Evolutionary conservation across 1,284 basidiomycete genomes (phyloP).

Genomic region (Amylostereum areolatum): DNA sequence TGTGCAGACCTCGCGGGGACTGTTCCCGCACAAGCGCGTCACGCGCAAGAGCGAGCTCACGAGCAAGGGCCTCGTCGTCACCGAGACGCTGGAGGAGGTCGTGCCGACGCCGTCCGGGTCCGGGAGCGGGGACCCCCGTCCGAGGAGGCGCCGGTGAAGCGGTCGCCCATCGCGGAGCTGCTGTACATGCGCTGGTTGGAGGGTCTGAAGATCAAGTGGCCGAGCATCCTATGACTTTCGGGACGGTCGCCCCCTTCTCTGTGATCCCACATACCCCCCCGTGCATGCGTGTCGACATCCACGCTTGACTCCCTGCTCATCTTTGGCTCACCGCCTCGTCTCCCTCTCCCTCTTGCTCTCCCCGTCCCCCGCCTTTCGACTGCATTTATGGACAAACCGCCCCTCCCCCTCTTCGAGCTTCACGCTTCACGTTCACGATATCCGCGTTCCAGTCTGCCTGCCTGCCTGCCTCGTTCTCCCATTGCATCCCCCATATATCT

Average conservation of each 20-base stretch:
- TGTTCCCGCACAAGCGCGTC: slow-evolving; percentile 77
- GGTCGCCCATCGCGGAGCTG: slow-evolving; percentile 85
- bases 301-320: neutral
- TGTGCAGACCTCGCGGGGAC: slow-evolving; percentile 63
- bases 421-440: neutral
- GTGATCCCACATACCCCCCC: neutral
- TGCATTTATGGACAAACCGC: neutral
- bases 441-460: no score
- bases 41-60: slow-evolving; percentile 80
- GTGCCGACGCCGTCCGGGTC: slow-evolving; percentile 38
- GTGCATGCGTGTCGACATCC: neutral
- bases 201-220: slow-evolving; percentile 85
- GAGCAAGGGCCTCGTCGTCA: slow-evolving; percentile 69
- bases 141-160: slow-evolving; percentile 39
- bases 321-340: slow-evolving; percentile 9
- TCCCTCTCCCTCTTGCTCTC: neutral
- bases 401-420: neutral
- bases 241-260: slow-evolving; percentile 1
- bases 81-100: slow-evolving; percentile 65
- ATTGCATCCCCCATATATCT: neutral
- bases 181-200: slow-evolving; percentile 96
- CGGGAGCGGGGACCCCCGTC: slow-evolving; percentile 20
- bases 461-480: neutral
- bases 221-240: slow-evolving; percentile 50
- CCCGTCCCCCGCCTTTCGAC: neutral